phyloP scores from a whole-genome alignment of 805 yeast genomes.

The Kodamaea leandrae region DNA sequence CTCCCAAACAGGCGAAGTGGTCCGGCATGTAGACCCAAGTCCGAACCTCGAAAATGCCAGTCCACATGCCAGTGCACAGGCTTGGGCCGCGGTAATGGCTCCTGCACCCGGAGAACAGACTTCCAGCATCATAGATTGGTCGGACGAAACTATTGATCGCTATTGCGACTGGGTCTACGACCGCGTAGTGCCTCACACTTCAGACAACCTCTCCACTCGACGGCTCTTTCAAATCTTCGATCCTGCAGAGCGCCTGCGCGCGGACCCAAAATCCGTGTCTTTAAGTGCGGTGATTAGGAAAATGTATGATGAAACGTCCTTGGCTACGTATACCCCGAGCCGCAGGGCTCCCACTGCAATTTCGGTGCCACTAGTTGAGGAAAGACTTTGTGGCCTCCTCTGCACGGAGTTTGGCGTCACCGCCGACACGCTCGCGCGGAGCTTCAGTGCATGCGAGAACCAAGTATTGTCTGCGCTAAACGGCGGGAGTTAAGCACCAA shows the following conservation, averaged over 20 bases:
- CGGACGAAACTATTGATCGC: constrained; percentile 39
- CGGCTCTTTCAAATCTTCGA: constrained; percentile 33
- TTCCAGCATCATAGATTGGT: constrained; percentile 42
- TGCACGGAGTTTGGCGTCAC: constrained; percentile 6
- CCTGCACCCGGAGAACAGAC: neutral
- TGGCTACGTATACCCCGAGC: too few species aligned
- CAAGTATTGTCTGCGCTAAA: neutral
- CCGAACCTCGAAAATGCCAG: neutral
- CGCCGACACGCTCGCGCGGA: constrained; percentile 5
- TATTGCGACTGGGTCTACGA: constrained; percentile 53
- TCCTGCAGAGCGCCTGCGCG: constrained; percentile 14
- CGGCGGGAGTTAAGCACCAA: constrained; percentile 1
- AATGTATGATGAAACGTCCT: neutral
- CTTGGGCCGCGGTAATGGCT: constrained; percentile 1
- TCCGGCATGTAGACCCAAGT: too few species aligned
- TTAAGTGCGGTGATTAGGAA: neutral
- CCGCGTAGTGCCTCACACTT: constrained; percentile 24
- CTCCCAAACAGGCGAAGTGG: too few species aligned
- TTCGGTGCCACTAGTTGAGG: neutral
- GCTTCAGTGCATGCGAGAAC: constrained; percentile 1
- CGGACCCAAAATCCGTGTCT: neutral
- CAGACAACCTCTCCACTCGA: constrained; percentile 27
- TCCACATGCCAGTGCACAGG: neutral
- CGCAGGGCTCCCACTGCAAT: neutral
- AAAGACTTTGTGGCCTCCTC: constrained; percentile 3